Conservation (phyloP, 202 grass and related monocot species). For the Hordeum pubiflorum region DNA sequence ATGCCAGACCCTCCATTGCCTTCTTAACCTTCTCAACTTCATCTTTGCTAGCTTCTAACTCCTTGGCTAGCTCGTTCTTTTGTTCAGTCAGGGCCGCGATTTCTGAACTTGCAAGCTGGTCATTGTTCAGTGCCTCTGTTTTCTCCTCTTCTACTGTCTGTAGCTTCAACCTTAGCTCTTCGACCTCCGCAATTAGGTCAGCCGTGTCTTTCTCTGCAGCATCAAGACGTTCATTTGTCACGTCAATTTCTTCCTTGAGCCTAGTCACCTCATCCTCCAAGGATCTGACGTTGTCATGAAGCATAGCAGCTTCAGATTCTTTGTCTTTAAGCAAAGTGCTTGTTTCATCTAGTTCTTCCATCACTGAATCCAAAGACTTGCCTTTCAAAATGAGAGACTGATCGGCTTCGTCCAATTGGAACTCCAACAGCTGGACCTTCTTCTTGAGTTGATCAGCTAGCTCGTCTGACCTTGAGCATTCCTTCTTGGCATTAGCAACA, state of each 20-base stretch:
- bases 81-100: conserved; percentile 47
- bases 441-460: conserved; percentile 46
- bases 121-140: conserved; percentile 32
- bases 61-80: conserved; percentile 44
- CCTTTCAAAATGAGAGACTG: conserved; percentile 47
- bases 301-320: conserved; percentile 49
- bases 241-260: conserved; percentile 39
- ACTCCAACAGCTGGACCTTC: conserved; percentile 47
- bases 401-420: conserved; percentile 53
- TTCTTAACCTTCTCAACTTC: conserved; percentile 73
- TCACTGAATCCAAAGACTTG: conserved; percentile 46
- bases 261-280: conserved; percentile 57
- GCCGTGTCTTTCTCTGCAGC: conserved; percentile 52
- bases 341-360: conserved; percentile 62
- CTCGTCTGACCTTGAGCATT: conserved; percentile 22
- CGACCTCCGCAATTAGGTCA: conserved; percentile 39
- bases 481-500: conserved; percentile 49
- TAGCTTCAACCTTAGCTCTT: conserved; percentile 59
- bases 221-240: conserved; percentile 27
- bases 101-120: conserved; percentile 38
- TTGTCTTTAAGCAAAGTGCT: conserved; percentile 48
- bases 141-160: conserved; percentile 41
- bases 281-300: conserved; percentile 53
- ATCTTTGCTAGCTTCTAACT: conserved; percentile 56
- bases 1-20: conserved; percentile 81